Evolutionary conservation across 192 early-diverging fungal species (phyloP).

Genomic region (Coemansia umbellata): DNA sequence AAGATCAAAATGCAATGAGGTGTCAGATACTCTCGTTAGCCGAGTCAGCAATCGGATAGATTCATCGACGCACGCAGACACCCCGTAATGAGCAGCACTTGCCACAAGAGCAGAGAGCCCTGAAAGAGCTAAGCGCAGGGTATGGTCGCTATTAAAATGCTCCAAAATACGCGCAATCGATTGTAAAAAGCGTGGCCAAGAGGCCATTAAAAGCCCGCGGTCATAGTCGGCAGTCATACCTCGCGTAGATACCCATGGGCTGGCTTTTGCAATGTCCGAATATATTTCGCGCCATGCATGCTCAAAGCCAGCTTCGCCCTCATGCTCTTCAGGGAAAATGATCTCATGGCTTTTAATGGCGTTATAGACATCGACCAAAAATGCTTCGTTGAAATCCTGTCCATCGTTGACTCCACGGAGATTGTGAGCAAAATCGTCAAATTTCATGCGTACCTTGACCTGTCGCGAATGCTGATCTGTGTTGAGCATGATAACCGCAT

Average conservation of each 20-base stretch:
- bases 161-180: conserved; percentile 25
- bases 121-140: conserved; percentile 23
- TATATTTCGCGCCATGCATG: conserved; percentile 79
- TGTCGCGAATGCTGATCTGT: conserved; percentile 97
- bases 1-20: conserved; percentile 14
- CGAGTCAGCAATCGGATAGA: conserved; percentile 67
- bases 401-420: conserved; percentile 82
- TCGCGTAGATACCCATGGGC: conserved; percentile 55
- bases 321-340: conserved; percentile 95
- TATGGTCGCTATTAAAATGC: conserved; percentile 18
- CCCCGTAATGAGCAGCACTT: conserved; percentile 58
- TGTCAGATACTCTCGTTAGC: conserved; percentile 65
- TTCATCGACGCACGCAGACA: conserved; percentile 76
- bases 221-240: conserved; percentile 62
- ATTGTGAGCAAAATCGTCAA: conserved; percentile 87
- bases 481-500: conserved; percentile 95
- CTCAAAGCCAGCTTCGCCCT: conserved; percentile 90
- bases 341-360: conserved; percentile 91
- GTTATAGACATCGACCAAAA: conserved; percentile 78
- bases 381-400: conserved; percentile 77
- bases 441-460: conserved; percentile 84
- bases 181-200: conserved; percentile 74
- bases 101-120: conserved; percentile 33
- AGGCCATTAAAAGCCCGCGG: conserved; percentile 69
- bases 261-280: conserved; percentile 54